Percentiles rank a stretch among this genome's conserved stretches.
These are phyloP conservation scores for Alternaria viburni DNA, from an alignment of 2,329 filamentous ascomycete species.

Conservation along the genomic window DNA sequence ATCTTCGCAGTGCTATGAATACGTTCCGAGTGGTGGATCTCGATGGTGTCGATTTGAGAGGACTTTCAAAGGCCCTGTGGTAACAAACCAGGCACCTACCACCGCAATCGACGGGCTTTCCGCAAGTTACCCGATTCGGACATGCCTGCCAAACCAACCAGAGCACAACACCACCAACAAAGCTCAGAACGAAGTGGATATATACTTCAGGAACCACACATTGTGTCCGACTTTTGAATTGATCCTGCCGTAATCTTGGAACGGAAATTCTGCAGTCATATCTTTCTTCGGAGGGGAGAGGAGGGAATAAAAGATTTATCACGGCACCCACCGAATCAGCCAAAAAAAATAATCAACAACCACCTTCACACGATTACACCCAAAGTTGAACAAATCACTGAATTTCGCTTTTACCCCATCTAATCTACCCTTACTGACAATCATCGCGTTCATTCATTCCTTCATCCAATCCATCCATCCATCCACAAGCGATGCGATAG, in stretches of 20 bases:
- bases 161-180: neutral
- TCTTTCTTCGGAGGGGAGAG: too few species aligned
- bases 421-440: too few species aligned
- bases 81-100: neutral
- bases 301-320: too few species aligned
- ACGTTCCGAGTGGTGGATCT: too few species aligned
- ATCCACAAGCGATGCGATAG: neutral
- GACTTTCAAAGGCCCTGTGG: too few species aligned
- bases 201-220: too few species aligned
- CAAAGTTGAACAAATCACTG: neutral
- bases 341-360: neutral
- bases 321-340: neutral
- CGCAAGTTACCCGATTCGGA: neutral
- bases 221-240: too few species aligned
- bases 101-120: rapidly evolving
- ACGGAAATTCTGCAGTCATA: too few species aligned
- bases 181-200: too few species aligned
- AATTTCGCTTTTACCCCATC: neutral
- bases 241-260: too few species aligned
- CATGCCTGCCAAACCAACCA: neutral
- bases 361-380: neutral
- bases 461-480: neutral
- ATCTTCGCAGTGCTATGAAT: too few species aligned
- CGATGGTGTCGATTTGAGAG: too few species aligned
- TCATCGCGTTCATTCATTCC: neutral